Evolutionary conservation across 805 yeast genomes (phyloP), one percentile per base, ranked within the genome.

Genomic region (Saccharomycopsis fibuligera): DNA sequence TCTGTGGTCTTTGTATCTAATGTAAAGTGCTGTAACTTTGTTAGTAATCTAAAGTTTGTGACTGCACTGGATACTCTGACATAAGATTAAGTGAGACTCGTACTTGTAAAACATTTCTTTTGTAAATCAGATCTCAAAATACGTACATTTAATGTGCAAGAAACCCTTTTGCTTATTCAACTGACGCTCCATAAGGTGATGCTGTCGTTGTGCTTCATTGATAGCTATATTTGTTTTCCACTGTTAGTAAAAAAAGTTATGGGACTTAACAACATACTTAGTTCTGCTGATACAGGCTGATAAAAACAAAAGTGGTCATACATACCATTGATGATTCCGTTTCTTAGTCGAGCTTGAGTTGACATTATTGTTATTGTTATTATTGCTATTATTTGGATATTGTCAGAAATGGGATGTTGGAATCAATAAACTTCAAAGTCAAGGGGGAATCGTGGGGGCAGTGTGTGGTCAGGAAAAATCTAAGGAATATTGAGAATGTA

Each of bases 111-210:
- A 22, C 21, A 41, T 16, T 16, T 19, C 41, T 38, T 16, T 16
- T 5, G 6, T 14, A 27, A 14, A n/a, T n/a, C n/a, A n/a, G n/a
- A n/a, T n/a, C n/a, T n/a, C 27, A 5, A 16, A 24, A 33, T 41
- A 46, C 49, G 16, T 48, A 42, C 48, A 21, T 37, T 48, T 48
- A 6, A 35, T 21, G 14, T 36, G 51, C 4, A 48, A 39, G 17
- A 44, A 36, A 30, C 51, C 51, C 19, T 48, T 48, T 22, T 43
- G 41, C 17, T 43, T 31, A 22, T 42, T 36, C 21, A 23, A 44
- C 8, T 22, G 25, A 9, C 27, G 30, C 29, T 39, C 16, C 30
- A 39, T 17, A 12, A 16, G 9, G 14, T 21, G n/a, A 23, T 31
- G 49, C 38, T 45, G 38, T 9, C 21, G n/a, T 19, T 36, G 42